Evolutionary conservation across 2,329 filamentous ascomycete genomes (phyloP), one percentile per base, ranked within the genome.

Genomic region (Ceratocystis destructans): DNA sequence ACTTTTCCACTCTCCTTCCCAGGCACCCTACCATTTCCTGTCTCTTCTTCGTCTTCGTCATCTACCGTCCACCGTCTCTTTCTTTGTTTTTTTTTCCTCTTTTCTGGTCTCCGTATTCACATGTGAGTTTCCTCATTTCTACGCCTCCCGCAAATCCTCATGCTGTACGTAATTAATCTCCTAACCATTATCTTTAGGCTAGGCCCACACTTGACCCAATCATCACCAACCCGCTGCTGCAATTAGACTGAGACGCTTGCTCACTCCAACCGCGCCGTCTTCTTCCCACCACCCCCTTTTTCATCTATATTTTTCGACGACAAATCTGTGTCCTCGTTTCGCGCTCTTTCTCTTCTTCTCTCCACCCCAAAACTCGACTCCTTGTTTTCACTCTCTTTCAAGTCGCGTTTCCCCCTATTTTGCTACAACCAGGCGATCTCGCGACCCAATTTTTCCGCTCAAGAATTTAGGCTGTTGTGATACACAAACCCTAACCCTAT

Each of bases 191-290:
- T 57, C 53, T 17, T 57, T 28, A 57, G 22, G 10, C 53, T 3
- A 57, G 53, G 53, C 53, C 53, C 53, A 33, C 53, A 31, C 53
- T 57, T 57, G 53, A 57, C 25, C 31, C 53, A 57, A 57, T 8
- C 53, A 53, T 53, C 48, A 33, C 20, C 53, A 33, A 57, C 17
- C 53, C 28, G 5, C 53, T n/a, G 2, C 12, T 25, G 50, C 25
- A 22, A 25, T 25, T 55, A 55, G 12, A 55, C n/a, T 28, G 25
- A 57, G 53, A 31, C 53, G 20, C 20, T 57, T 28, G 15, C 28
- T 33, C 53, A 2, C 17, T 33, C 53, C 37, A 41, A 41, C 10
- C 37, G 37, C 37, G 15, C 25, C 15, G 22, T 57, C 53, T n/a
- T 55, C 25, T 25, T 5, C 50, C 20, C 20, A 22, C 20, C 20